These are phyloP conservation scores for Chlorella sp. DNA, from an alignment of 139 green algal species.

Conservation along the genomic window DNA sequence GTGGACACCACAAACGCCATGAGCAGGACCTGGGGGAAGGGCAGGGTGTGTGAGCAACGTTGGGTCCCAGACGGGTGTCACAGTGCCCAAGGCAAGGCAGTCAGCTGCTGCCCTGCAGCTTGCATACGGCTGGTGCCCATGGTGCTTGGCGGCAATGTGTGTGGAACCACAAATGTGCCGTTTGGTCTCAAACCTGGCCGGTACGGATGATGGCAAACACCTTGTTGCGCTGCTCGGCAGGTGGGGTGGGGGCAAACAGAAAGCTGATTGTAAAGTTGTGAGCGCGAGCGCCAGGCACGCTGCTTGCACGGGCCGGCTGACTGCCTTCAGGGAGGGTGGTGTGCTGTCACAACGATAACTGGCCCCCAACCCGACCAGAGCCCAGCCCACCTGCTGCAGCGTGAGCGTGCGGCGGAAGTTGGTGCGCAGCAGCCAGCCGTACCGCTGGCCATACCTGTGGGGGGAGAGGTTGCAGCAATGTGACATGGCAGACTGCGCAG, in stretches of 20 bases:
- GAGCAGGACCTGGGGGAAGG: conserved; percentile 39
- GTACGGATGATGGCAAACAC: conserved; percentile 42
- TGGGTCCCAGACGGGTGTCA: neutral
- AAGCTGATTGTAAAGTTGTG: no score
- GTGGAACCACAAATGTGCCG: no score
- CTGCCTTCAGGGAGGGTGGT: no score
- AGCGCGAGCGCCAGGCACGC: no score
- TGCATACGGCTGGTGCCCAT: no score
- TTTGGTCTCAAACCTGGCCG: conserved; percentile 11
- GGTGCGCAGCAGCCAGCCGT: conserved; percentile 51
- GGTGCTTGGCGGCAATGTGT: no score
- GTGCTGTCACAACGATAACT: no score
- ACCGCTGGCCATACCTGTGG: conserved; percentile 30
- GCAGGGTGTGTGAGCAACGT: neutral
- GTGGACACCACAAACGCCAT: conserved; percentile 61
- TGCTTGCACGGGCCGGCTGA: no score
- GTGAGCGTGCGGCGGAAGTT: conserved; percentile 49
- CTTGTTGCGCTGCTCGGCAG: neutral
- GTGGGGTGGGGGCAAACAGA: no score
- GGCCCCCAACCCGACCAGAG: no score
- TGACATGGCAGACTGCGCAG: neutral
- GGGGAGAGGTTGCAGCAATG: neutral
- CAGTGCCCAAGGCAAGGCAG: no score
- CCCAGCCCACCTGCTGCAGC: conserved; percentile 24
- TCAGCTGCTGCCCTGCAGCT: no score